Base-by-base conservation (phyloP, 2,329 filamentous ascomycete genomes). In the Penicillium frequentans region DNA sequence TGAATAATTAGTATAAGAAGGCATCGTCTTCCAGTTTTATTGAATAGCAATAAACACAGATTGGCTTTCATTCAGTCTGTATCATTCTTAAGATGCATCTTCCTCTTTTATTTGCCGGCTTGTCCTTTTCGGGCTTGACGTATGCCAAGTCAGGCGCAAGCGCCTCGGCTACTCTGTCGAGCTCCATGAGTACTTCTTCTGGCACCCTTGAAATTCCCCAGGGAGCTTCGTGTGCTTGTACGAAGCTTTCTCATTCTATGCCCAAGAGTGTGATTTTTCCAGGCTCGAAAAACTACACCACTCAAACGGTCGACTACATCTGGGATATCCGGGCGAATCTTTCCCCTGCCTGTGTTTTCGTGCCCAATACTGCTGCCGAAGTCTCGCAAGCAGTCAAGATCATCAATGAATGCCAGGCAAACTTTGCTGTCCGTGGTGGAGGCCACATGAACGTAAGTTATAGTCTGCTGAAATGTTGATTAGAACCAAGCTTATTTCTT, bases 351-450 rank as follows among this genome's bases (percentile, higher is more conserved):
- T 75, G 73, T 51, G 63, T 74, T 45, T 70, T 73, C 31, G 45
- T 70, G n/a, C 71, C 71, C 1, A 29, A 23, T 3, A 58, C 61
- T 7, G 65, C 68, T 6, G 37, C 58, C 14, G 52, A 68, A 35
- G 67, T 75, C 3, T 61, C 71, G 1, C 50, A 54, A 21, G 68
- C 65, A 2, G 49, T 74, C 2, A 47, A 56, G 5, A 59, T 68
- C 0, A 56, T 74, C 8, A 43, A 33, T 3, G n/a, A 29, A 0
- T 69, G 70, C 64, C 47, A 75, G 46, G 60, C 72, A 5, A 74
- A 76, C 29, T 86, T 86, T 57, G 82, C 83, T 3, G 68, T 85
- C 65, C 82, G 83, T 61, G 80, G 80, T 0, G 83, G 83, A 23
- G 84, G 83, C 0, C 83, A 86, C 64, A 71, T 71, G 69, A 68